Percentiles rank a stretch among this genome's conserved stretches.
phyloP scores from a whole-genome alignment of 805 yeast species.

The Clavispora vitiphila region DNA sequence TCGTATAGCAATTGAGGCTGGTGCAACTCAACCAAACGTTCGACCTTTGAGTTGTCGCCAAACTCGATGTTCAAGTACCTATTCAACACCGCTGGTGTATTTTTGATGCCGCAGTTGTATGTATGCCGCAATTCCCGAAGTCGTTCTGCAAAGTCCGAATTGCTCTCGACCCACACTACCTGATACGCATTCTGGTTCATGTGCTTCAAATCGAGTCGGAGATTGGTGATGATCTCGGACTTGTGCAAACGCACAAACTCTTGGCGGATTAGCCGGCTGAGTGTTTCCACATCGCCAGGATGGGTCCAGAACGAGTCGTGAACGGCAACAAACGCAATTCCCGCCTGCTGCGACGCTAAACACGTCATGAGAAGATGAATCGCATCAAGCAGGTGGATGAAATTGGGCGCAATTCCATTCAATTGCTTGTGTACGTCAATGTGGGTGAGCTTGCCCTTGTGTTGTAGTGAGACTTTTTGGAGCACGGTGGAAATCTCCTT shows the following conservation, averaged over 20 bases:
- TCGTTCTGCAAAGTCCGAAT: slow-evolving; percentile 7
- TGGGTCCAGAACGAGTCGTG: slow-evolving; percentile 45
- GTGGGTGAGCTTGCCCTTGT: slow-evolving; percentile 18
- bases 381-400: slow-evolving; percentile 39
- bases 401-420: slow-evolving; percentile 40
- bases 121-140: slow-evolving; percentile 5
- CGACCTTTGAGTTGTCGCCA: slow-evolving; percentile 4
- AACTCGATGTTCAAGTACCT: slow-evolving; percentile 10
- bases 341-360: slow-evolving; percentile 15
- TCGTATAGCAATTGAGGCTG: slow-evolving; percentile 23
- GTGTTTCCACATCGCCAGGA: slow-evolving; percentile 24
- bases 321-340: slow-evolving; percentile 32
- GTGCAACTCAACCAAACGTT: slow-evolving; percentile 14
- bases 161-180: slow-evolving; percentile 26
- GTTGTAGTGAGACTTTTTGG: slow-evolving; percentile 19
- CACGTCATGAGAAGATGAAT: slow-evolving; percentile 36
- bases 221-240: slow-evolving; percentile 19
- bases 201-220: slow-evolving; percentile 23
- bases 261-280: slow-evolving; percentile 25
- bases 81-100: background rate
- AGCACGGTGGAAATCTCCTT: slow-evolving; percentile 17
- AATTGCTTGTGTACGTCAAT: slow-evolving; percentile 26
- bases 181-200: slow-evolving; percentile 24
- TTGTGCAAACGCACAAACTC: slow-evolving; percentile 33
- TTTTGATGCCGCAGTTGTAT: slow-evolving; percentile 8